Evolutionary conservation across 2,329 filamentous ascomycete species (phyloP).

Genomic region (Sporothrix euskadiensis): DNA sequence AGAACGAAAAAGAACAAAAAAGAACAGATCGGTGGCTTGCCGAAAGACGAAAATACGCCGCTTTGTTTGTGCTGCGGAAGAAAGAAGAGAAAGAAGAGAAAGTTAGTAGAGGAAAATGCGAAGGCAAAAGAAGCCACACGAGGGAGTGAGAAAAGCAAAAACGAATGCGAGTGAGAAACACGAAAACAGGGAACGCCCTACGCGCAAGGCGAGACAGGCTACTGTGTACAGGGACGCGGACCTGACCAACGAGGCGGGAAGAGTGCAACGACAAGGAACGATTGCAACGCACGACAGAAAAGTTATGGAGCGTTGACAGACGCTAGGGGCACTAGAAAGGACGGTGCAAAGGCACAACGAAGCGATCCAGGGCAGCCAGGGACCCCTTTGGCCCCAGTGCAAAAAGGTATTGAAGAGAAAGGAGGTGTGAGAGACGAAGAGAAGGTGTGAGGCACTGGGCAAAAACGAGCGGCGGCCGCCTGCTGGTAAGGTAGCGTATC

Average conservation of each 20-base stretch:
- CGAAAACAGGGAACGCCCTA: conserved; percentile 2
- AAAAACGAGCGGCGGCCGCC: background rate
- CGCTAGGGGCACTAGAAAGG: background rate
- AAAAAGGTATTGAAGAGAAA: conserved; percentile 2
- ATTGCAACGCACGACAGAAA: background rate
- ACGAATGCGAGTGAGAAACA: conserved; percentile 6
- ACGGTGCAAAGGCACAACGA: background rate
- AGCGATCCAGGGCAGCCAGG: conserved; percentile 18
- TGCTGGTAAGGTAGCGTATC: conserved; percentile 6
- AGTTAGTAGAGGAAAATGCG: background rate
- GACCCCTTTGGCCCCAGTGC: conserved; percentile 16
- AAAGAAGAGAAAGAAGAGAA: background rate
- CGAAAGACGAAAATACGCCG: background rate
- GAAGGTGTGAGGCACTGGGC: background rate
- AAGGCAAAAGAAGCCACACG: background rate
- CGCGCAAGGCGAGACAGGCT: background rate
- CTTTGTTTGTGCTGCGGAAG: conserved; percentile 1
- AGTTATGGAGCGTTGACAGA: background rate
- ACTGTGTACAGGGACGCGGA: background rate
- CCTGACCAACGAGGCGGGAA: background rate
- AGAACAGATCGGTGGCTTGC: conserved; percentile 13
- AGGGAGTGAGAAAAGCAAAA: background rate
- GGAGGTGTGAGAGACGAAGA: background rate
- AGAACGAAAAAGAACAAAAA: background rate
- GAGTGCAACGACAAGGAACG: background rate